Conservation (phyloP, 148 eudicot species). For the Chenopodium berlandieri region DNA sequence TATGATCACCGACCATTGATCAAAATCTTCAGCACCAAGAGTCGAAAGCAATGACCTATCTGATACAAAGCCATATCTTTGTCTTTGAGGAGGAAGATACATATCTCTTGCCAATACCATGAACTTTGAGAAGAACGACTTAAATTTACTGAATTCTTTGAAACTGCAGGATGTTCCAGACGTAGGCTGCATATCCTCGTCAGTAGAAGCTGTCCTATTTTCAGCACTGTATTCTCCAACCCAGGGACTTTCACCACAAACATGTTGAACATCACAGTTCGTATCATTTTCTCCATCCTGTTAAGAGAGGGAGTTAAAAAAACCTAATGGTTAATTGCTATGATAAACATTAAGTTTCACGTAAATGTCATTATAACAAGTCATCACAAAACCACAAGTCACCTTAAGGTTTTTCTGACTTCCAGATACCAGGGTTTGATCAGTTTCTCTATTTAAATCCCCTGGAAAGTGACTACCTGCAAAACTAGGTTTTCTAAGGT, state of each 20-base stretch:
- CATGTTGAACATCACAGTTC: conserved; percentile 42
- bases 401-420: conserved; percentile 54
- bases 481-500: conserved; percentile 28
- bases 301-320: conserved; percentile 18
- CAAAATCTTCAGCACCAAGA: conserved; percentile 55
- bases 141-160: conserved; percentile 51
- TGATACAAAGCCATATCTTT: conserved; percentile 60
- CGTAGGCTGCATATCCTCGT: conserved; percentile 29
- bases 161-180: conserved; percentile 52
- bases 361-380: conserved; percentile 15
- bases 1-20: conserved; percentile 58
- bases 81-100: conserved; percentile 77
- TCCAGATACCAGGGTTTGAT: conserved; percentile 40
- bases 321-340: conserved; percentile 16
- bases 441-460: conserved; percentile 35
- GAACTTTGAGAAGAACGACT: conserved; percentile 59
- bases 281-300: conserved; percentile 51
- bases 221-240: conserved; percentile 43
- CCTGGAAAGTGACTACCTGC: conserved; percentile 40
- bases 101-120: conserved; percentile 45
- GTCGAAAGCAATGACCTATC: conserved; percentile 60
- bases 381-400: conserved; percentile 43
- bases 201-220: conserved; percentile 33
- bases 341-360: conserved; percentile 18
- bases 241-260: conserved; percentile 46